Base-by-base conservation (phyloP, 495 filamentous ascomycete genomes). In the Recurvomyces mirabilis region DNA sequence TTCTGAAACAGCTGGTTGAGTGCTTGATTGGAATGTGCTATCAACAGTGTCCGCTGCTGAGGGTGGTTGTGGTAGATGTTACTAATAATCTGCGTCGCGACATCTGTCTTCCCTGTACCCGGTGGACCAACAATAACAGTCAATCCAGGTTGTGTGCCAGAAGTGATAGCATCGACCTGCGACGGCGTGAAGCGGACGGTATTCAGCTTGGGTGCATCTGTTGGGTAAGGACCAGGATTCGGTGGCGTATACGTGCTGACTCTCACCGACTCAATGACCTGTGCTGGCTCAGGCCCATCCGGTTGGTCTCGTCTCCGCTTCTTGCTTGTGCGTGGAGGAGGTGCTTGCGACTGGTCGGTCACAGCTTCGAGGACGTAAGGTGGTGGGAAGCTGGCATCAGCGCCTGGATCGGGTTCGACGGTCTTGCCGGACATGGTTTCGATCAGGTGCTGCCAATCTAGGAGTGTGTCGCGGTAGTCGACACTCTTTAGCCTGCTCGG, bases 51-150 rank as follows among this genome's bases (percentile, higher is more conserved):
- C 32, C 87, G 79, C 60, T 99, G 87, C 20, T 73, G 70, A 13
- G 93, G 91, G 59, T 94, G 96, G 65, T 94, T 91, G 67, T 95
- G 93, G 61, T 96, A 99, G 41, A 99, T 82, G 58, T 95, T 95
- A 71, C 85, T 94, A 65, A 99, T 96, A 51, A 96, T 93, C 60
- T 99, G 91, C 3, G 89, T 95, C 20, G 86, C 87, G 43, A 99
- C 93, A 63, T 99, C 91, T 21, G 91, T 99, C 67, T 99, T 99
- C 45, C 91, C 91, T 2, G 91, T 99, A 12, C 91, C 91, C 7
- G 91, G 91, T 30, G 91, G 91, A 0, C 91, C 91, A 43, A 96
- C 87, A 47, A 99, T 84, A 49, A 99, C 75, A 10, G 88, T 94
- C 34, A 99, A 72, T 11, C 91, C 91, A 13, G 91, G 93, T 53